Base-by-base conservation (phyloP, 805 yeast genomes). In the Huiozyma naganishii region DNA sequence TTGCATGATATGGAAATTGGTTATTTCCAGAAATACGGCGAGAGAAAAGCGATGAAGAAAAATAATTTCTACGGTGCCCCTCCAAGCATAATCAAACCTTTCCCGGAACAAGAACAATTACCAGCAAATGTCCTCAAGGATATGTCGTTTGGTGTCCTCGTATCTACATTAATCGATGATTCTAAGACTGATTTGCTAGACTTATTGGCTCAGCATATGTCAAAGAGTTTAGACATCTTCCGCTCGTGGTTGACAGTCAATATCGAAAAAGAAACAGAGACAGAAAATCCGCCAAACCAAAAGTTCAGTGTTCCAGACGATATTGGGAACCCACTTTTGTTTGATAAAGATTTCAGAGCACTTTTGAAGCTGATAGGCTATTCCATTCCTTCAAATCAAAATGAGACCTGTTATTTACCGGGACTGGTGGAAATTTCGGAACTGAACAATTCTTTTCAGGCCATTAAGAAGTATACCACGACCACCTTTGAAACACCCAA, bases 1-100 rank as follows among this genome's bases (percentile, higher is more conserved):
- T 49, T 68, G 48, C 75, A 57, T 61, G 77, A 68, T 54, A 64
- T 62, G 17, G 72, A 59, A 48, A 66, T 70, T 23, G 65, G 67
- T 47, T 65, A 70, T 37, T 90, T 71, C 52, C 71, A 60, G 46
- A 57, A 51, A 46, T 57, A 55, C 40, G 64, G 61, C 17, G 59
- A 59, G 42, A 71, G 77, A 32, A 77, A 59, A 39, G 27, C 41
- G 3, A 8, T 37, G 1, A 40, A 44, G 5, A 41, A 42, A 23
- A 41, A 40, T 6, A 29, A 36, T 1, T 45, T 38, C 27, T 39
- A 48, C 37, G 61, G 54, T 13, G 58, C 48, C 1, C 44, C 49
- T 3, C 55, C 60, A 1, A 58, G 60, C 45, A 40, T 40, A 5
- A 57, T 62, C 39, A 59, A 46, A 39, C 36, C 34, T 3, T 48